Evolutionary conservation across 73 alveolate genomes (phyloP).

Genomic region (Symbiodinium pilosum): DNA sequence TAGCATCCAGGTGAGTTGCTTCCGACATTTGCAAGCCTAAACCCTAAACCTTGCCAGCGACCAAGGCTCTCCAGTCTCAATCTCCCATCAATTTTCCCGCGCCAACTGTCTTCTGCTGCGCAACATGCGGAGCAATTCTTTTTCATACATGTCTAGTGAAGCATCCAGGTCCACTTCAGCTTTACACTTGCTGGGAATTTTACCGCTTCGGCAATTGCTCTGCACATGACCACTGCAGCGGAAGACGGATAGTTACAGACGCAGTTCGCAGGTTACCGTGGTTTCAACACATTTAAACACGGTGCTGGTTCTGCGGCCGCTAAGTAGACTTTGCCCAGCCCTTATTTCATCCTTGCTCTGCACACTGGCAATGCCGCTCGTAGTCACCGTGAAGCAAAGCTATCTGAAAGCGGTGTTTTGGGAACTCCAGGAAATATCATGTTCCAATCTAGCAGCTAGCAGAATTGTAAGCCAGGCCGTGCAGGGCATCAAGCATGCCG

Average conservation of each 20-base stretch:
- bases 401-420: no score
- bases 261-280: slow-evolving; percentile 21
- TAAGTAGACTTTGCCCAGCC: background rate
- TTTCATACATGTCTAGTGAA: background rate
- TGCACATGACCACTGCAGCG: background rate
- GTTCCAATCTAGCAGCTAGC: no score
- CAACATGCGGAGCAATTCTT: background rate
- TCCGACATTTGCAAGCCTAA: no score
- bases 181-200: no score
- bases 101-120: background rate
- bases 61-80: background rate
- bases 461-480: no score
- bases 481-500: background rate
- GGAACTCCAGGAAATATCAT: no score
- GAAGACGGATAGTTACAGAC: background rate
- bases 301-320: background rate
- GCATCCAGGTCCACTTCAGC: background rate
- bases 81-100: background rate
- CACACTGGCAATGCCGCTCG: no score
- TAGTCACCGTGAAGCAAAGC: no score
- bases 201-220: no score
- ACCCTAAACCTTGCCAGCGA: no score
- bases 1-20: no score
- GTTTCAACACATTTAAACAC: slow-evolving; percentile 3
- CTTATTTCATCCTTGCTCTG: no score